Conservation (phyloP, 2,329 filamentous ascomycete species). For the Arthroderma sp. region DNA sequence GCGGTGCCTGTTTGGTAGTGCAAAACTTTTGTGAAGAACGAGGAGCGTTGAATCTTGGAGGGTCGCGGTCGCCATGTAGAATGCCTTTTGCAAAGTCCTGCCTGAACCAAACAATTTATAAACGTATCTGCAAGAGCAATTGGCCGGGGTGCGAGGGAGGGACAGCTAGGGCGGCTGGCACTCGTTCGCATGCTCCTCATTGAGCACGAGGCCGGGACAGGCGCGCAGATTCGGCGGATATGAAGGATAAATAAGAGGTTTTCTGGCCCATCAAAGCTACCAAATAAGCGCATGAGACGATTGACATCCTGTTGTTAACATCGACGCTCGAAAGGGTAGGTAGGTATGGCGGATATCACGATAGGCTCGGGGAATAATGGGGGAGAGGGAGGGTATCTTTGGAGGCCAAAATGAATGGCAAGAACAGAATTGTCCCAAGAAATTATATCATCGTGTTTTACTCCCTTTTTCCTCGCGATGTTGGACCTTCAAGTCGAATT, state of each 20-base stretch:
- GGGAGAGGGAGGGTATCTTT: background rate
- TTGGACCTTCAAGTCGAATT: too few relatives aligned
- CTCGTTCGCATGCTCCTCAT: background rate
- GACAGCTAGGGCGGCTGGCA: constrained; percentile 8
- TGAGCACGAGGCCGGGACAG: background rate
- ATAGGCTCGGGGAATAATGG: background rate
- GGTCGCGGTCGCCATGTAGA: constrained; percentile 15
- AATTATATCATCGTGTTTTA: too few relatives aligned
- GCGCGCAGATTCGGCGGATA: constrained; percentile 22
- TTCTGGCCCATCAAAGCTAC: constrained; percentile 39
- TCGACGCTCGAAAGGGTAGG: constrained; percentile 4
- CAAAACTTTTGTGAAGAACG: background rate
- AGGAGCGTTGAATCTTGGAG: background rate
- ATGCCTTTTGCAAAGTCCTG: constrained; percentile 39
- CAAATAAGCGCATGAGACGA: constrained; percentile 51
- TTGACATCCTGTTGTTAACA: constrained; percentile 43
- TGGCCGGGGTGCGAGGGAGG: constrained; percentile 17
- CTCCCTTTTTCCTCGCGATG: too few relatives aligned
- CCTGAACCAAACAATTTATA: constrained; percentile 40
- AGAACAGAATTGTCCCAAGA: too few relatives aligned
- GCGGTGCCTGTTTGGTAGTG: background rate
- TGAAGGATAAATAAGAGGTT: constrained; percentile 36
- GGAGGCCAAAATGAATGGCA: too few relatives aligned
- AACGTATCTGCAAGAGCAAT: constrained; percentile 37
- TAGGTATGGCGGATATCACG: background rate